Conservation (phyloP, 2,329 filamentous ascomycete species). For the Parastagonospora nodorum region DNA sequence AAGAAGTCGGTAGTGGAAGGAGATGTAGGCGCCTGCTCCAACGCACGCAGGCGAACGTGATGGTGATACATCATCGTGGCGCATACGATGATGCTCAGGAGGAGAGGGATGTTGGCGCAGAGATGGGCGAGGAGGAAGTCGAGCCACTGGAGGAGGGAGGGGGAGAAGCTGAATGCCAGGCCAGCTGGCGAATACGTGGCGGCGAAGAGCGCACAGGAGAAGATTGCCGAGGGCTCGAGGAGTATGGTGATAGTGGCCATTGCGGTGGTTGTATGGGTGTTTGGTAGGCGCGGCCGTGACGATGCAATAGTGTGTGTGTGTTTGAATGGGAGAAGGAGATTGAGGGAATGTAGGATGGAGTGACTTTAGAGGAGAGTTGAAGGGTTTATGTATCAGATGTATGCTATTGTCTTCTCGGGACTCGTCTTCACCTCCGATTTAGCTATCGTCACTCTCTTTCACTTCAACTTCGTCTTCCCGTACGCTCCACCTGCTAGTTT, state of each 20-base stretch:
- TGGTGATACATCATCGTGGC: background rate
- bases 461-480: constrained; percentile 65
- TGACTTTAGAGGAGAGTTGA: background rate
- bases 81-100: background rate
- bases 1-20: background rate
- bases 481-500: constrained; percentile 77
- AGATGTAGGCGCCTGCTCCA: background rate
- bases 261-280: background rate
- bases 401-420: background rate
- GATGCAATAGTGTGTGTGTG: too few species aligned
- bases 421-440: background rate
- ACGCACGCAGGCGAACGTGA: background rate
- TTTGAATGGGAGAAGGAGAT: background rate
- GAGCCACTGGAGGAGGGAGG: background rate
- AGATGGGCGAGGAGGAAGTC: background rate
- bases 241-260: background rate
- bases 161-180: background rate
- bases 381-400: background rate
- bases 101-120: background rate
- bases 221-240: background rate
- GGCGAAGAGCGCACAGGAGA: background rate
- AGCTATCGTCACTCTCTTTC: background rate
- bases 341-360: background rate
- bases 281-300: too few species aligned
- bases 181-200: background rate